Evolutionary conservation across 768 basidiomycete species (phyloP), one percentile per base, ranked within the genome.

Genomic region (Panaeolus papilionaceus): DNA sequence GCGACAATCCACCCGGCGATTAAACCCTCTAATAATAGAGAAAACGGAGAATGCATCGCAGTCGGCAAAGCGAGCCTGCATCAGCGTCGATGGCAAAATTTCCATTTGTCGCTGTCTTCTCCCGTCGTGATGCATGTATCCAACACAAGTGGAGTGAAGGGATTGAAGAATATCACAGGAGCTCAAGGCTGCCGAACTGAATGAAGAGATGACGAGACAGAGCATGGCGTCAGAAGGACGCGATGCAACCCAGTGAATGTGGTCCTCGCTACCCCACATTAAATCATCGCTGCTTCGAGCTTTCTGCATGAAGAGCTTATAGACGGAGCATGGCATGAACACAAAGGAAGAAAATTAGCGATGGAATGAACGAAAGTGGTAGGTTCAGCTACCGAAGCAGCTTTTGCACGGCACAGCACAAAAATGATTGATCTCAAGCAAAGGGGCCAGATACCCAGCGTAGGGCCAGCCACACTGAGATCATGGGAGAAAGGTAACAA

Each of bases 401-500:
- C 54, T 58, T 58, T 33, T 58, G 26, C 54, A 4, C n/a, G 33
- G 54, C 54, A 58, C 54, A 58, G 54, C 54, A 58, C 54, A 33
- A 23, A 37, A 16, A 37, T 23, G 33, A 58, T 28, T 37, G 54
- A 58, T 58, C 54, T 28, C 49, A 51, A 51, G 45, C 26, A 45
- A 45, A 45, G 18, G 45, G 45, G 20, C 47, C 47, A 20, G 47
- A 51, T 51, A 26, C n/a, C n/a, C 20, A 51, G 47, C 12, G 1
- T 51, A 26, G 47, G 26, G n/a, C 8, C 11, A 37, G n/a, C 54
- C 54, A 58, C 54, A 9, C 33, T 58, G 33, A 58, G 26, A 58
- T 58, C 54, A 58, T 33, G 54, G 10, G n/a, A 58, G 54, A 58
- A 33, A 58, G 54, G 47, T 49, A 49, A 49, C 47, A 49, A 49